phyloP scores from a whole-genome alignment of 345 rosid genomes.

The Fremontodendron californicum region DNA sequence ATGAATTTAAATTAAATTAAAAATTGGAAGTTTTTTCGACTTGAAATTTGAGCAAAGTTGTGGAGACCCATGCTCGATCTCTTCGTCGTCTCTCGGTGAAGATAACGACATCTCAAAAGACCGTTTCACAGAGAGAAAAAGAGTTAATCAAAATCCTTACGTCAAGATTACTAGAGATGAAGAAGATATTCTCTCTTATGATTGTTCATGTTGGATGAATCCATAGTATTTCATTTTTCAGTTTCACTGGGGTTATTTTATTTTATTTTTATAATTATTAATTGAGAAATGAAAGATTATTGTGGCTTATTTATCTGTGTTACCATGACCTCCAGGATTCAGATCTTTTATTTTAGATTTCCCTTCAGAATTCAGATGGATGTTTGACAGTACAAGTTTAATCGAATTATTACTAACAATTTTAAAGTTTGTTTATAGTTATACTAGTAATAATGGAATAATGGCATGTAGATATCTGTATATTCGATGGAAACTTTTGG shows the following conservation, averaged over 20 bases:
- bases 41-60: background rate
- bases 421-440: background rate
- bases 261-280: no score
- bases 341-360: background rate
- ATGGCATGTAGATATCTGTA: no score
- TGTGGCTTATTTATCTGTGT: slow-evolving; percentile 23
- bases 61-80: slow-evolving; percentile 9
- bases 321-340: background rate
- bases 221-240: slow-evolving; percentile 16
- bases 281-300: slow-evolving; percentile 28
- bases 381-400: background rate
- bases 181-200: background rate
- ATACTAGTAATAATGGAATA: background rate
- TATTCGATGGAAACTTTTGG: no score
- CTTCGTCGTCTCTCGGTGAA: background rate
- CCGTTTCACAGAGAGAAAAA: background rate
- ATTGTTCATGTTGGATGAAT: slow-evolving; percentile 23
- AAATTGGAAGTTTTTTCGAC: background rate
- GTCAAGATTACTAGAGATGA: slow-evolving; percentile 17
- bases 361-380: background rate
- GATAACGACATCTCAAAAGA: background rate
- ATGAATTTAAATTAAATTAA: no score
- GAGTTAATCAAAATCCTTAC: background rate
- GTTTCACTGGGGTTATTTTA: slow-evolving; percentile 3
- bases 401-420: no score